These are phyloP conservation scores for Thermothielavioides terrestris DNA, from an alignment of 495 filamentous ascomycete species.

Conservation along the genomic window DNA sequence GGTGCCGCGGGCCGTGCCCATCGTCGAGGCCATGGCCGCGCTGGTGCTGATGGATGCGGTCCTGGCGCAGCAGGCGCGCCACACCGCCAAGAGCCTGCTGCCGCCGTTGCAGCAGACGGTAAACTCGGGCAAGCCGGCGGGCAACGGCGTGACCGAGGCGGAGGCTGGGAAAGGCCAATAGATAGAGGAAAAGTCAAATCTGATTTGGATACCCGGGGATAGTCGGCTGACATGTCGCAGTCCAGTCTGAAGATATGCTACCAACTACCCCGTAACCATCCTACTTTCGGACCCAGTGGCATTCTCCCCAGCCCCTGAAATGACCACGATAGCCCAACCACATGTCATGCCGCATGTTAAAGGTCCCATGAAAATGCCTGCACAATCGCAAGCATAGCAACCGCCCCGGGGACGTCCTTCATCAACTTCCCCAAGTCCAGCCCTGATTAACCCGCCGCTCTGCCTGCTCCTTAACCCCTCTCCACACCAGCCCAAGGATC, in stretches of 20 bases:
- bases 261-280: no score
- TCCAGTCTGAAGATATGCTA: no score
- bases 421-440: no score
- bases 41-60: conserved; percentile 88
- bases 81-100: conserved; percentile 44
- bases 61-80: conserved; percentile 71
- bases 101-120: conserved; percentile 39
- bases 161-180: neutral
- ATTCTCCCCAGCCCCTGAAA: no score
- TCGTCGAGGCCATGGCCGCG: conserved; percentile 93
- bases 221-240: no score
- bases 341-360: no score
- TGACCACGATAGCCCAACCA: no score
- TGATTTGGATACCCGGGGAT: conserved; percentile 7
- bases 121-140: conserved; percentile 14
- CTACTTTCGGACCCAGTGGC: no score
- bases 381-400: no score
- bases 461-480: neutral
- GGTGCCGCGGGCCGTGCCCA: conserved; percentile 86
- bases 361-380: no score
- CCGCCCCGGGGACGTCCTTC: no score
- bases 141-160: conserved; percentile 24
- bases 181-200: neutral
- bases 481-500: neutral
- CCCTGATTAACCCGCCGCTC: no score